These are phyloP conservation scores for Ceratobasidium sp. DNA, from an alignment of 1,284 basidiomycete genomes.

Conservation along the genomic window DNA sequence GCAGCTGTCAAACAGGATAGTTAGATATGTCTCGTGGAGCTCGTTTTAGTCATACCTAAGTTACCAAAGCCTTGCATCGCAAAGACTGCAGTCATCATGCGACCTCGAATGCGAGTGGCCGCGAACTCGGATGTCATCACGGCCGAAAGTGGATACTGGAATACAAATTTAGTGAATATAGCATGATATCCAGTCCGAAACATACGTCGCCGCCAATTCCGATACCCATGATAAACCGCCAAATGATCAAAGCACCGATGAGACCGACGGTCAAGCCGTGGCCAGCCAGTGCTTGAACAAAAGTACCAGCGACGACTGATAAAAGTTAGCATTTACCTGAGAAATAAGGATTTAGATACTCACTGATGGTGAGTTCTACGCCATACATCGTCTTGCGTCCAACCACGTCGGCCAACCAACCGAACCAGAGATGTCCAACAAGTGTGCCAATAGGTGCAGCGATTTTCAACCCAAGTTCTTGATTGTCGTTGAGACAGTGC, in stretches of 20 bases:
- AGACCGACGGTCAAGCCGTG: conserved; percentile 72
- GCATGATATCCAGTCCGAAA: neutral
- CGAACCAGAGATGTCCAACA: conserved; percentile 47
- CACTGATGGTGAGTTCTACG: conserved; percentile 62
- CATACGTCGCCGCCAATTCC: conserved; percentile 64
- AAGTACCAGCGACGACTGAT: conserved; percentile 60
- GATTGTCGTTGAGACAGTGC: conserved; percentile 65
- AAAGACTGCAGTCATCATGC: conserved; percentile 65
- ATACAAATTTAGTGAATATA: neutral
- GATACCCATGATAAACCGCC: conserved; percentile 62
- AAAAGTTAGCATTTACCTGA: conserved; percentile 3
- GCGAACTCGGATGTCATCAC: conserved; percentile 80
- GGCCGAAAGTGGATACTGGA: conserved; percentile 73
- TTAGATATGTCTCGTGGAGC: too few relatives aligned
- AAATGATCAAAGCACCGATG: conserved; percentile 77
- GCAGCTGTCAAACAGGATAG: conserved; percentile 60
- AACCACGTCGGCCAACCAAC: conserved; percentile 51
- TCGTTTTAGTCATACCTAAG: conserved; percentile 51
- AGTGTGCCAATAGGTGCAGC: conserved; percentile 66
- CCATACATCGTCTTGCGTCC: conserved; percentile 57
- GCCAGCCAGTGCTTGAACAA: conserved; percentile 65
- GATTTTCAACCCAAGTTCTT: conserved; percentile 79
- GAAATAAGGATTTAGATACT: conserved; percentile 12
- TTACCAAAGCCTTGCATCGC: conserved; percentile 67
- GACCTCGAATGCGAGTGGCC: conserved; percentile 71